phyloP scores from a whole-genome alignment of 1,139 yeast species.

The Zygosaccharomyces sapae region DNA sequence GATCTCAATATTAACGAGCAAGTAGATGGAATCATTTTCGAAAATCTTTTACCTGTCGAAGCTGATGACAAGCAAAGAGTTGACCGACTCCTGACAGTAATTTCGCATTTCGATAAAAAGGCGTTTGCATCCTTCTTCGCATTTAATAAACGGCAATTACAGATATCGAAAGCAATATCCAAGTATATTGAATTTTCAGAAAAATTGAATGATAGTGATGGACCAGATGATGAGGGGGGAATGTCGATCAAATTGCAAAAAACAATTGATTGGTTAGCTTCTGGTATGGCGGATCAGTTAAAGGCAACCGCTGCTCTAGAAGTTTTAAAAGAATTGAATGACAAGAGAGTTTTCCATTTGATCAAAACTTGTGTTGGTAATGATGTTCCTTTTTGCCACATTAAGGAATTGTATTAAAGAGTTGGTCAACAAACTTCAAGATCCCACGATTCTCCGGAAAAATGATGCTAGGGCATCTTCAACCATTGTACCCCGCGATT shows the following conservation, averaged over 20 bases:
- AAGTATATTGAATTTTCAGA: conserved; percentile 40
- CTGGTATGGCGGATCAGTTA: conserved; percentile 51
- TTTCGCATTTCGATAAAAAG: conserved; percentile 50
- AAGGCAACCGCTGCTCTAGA: conserved; percentile 49
- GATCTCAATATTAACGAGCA: conserved; percentile 63
- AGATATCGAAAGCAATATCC: conserved; percentile 42
- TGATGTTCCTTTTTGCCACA: conserved; percentile 57
- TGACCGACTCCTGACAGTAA: conserved; percentile 48
- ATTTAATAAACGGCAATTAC: conserved; percentile 62
- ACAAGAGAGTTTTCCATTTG: conserved; percentile 54
- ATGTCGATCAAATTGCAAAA: conserved; percentile 45
- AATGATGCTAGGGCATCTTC: conserved; percentile 39
- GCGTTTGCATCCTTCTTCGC: conserved; percentile 66
- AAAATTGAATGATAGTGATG: conserved; percentile 27
- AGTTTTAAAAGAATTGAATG: conserved; percentile 50
- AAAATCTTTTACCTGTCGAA: conserved; percentile 53
- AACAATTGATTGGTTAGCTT: conserved; percentile 61
- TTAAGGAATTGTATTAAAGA: conserved; percentile 61
- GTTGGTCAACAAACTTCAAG: conserved; percentile 50
- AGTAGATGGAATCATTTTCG: conserved; percentile 61
- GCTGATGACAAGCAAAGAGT: conserved; percentile 49
- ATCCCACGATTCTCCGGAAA: conserved; percentile 46
- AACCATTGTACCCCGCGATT: conserved; percentile 45
- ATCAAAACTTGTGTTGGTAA: conserved; percentile 51
- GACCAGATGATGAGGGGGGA: conserved; percentile 26